Conservation (phyloP, 2,329 filamentous ascomycete genomes). For the Phialophora verrucosa region DNA sequence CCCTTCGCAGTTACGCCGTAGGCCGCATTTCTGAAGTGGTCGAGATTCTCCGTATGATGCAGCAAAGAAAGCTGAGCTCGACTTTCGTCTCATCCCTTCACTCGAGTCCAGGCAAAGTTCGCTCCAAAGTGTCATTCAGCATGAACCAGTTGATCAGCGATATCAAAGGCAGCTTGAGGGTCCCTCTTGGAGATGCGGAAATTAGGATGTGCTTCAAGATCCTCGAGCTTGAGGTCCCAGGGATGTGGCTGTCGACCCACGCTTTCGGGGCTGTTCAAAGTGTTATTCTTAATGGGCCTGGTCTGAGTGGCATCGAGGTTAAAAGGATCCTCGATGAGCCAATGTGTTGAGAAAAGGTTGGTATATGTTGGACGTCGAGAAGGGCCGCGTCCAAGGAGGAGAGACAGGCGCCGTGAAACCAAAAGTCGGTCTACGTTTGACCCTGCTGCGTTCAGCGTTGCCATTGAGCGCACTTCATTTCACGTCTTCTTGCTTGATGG, state of each 20-base stretch:
- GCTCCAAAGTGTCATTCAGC: constrained; percentile 66
- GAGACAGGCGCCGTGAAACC: not conserved
- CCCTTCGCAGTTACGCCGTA: constrained; percentile 68
- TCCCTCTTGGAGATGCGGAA: constrained; percentile 57
- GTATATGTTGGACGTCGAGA: not conserved
- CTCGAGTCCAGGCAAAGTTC: constrained; percentile 49
- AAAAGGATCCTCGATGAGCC: constrained; percentile 26
- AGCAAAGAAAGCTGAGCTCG: constrained; percentile 45
- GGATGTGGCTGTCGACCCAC: constrained; percentile 58
- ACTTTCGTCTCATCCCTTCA: constrained; percentile 34
- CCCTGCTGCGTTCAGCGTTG: constrained; percentile 7
- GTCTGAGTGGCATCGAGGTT: constrained; percentile 33
- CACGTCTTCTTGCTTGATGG: not conserved
- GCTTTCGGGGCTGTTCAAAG: constrained; percentile 33
- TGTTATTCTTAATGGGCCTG: constrained; percentile 36
- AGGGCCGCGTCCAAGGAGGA: not conserved
- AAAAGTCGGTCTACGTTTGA: not conserved
- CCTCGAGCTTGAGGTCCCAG: constrained; percentile 54
- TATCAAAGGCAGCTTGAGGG: constrained; percentile 68
- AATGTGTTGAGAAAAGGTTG: not conserved
- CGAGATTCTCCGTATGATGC: constrained; percentile 69
- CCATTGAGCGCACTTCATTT: not conserved
- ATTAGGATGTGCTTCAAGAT: constrained; percentile 56
- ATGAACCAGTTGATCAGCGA: constrained; percentile 68
- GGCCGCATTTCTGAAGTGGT: constrained; percentile 72